These are phyloP conservation scores for Hemileccinum impolitum DNA, from an alignment of 768 basidiomycete genomes.

Conservation along the genomic window DNA sequence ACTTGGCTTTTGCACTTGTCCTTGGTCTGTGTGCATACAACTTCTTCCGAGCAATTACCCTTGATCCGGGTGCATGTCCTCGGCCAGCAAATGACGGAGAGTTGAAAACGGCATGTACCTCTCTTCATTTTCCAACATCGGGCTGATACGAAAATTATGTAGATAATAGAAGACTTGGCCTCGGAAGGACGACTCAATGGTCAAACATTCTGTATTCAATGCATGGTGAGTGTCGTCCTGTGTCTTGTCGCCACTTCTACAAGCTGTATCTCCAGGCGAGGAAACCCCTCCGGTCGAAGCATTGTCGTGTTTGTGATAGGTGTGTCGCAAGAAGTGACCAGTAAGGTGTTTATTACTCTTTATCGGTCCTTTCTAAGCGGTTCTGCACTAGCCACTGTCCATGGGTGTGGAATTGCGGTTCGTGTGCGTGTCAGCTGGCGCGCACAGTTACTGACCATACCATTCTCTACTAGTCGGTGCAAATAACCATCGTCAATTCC, in stretches of 20 bases:
- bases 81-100: slow-evolving; percentile 79
- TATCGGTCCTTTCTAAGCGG: slow-evolving; percentile 1
- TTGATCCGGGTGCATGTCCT: slow-evolving; percentile 89
- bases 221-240: slow-evolving; percentile 60
- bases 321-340: slow-evolving; percentile 93
- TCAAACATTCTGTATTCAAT: slow-evolving; percentile 93
- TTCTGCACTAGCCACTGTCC: slow-evolving; percentile 76
- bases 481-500: slow-evolving; percentile 94
- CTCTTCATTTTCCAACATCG: not conserved
- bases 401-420: slow-evolving; percentile 99
- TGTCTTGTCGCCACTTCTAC: not conserved
- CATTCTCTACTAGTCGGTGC: slow-evolving; percentile 61
- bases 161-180: slow-evolving; percentile 91
- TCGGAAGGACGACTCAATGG: slow-evolving; percentile 88
- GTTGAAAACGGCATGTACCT: slow-evolving; percentile 69
- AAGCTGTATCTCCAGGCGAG: slow-evolving; percentile 51
- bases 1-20: slow-evolving; percentile 70
- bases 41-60: slow-evolving; percentile 84
- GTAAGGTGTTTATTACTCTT: slow-evolving; percentile 44
- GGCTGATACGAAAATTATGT: not conserved
- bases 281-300: slow-evolving; percentile 91
- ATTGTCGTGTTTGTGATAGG: slow-evolving; percentile 88
- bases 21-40: slow-evolving; percentile 78
- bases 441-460: not conserved
- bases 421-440: slow-evolving; percentile 26